Conservation (phyloP, 2,329 filamentous ascomycete genomes). For the Cordyceps farinosa region DNA sequence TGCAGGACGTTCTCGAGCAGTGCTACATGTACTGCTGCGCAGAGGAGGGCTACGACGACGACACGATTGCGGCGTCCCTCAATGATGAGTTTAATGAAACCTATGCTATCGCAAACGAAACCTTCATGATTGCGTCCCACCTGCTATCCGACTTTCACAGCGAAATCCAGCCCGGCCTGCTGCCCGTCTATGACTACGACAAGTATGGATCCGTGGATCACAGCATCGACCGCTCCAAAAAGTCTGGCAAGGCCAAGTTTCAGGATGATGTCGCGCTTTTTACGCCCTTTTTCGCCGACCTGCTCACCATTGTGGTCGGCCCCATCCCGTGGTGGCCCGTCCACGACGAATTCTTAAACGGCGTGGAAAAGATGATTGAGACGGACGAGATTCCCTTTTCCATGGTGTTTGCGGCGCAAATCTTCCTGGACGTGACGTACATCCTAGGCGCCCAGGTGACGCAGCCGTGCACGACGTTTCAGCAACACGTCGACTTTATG, state of each 20-base stretch:
- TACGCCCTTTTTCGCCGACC: constrained; percentile 26
- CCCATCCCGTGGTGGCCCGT: constrained; percentile 22
- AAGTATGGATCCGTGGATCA: constrained; percentile 31
- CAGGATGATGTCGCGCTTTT: constrained; percentile 33
- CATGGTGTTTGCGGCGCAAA: constrained; percentile 30
- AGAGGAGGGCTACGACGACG: not conserved
- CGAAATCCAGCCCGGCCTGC: constrained; percentile 20
- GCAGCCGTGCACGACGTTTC: not conserved
- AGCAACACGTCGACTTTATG: not conserved
- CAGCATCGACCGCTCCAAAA: constrained; percentile 26
- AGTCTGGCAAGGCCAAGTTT: constrained; percentile 30
- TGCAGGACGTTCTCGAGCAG: not conserved
- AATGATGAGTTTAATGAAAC: constrained; percentile 28
- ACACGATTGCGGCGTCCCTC: not conserved
- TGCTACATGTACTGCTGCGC: not conserved
- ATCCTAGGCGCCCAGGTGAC: not conserved
- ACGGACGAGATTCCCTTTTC: constrained; percentile 27
- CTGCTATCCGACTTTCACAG: constrained; percentile 26
- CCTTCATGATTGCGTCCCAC: constrained; percentile 24
- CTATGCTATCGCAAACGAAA: constrained; percentile 27
- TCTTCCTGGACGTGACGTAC: constrained; percentile 28
- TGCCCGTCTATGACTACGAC: constrained; percentile 23
- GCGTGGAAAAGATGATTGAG: constrained; percentile 27
- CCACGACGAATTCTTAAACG: constrained; percentile 28
- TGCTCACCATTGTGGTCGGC: constrained; percentile 5